Conservation (phyloP, 2,329 filamentous ascomycete genomes). For the Pezizomycotina sp. region DNA sequence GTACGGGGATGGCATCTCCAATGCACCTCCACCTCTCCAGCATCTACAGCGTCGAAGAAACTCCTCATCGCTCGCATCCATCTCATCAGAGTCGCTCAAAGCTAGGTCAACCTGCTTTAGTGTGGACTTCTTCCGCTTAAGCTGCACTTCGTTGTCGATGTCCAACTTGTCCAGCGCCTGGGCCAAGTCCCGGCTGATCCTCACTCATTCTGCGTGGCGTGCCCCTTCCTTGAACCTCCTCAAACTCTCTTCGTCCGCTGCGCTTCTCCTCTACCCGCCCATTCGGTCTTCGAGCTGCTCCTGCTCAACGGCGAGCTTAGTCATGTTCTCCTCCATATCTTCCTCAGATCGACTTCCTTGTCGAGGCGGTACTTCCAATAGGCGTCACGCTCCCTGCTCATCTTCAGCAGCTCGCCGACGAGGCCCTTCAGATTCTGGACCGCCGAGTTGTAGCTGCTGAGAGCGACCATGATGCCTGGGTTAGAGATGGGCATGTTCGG, state of each 20-base stretch:
- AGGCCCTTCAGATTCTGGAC: conserved; percentile 74
- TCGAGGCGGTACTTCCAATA: conserved; percentile 95
- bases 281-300: conserved; percentile 77
- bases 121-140: conserved; percentile 25
- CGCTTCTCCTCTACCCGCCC: conserved; percentile 78
- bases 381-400: conserved; percentile 81
- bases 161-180: conserved; percentile 22
- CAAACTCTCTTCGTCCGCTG: conserved; percentile 72
- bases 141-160: conserved; percentile 22
- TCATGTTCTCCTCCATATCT: conserved; percentile 99
- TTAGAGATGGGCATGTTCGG: conserved; percentile 61
- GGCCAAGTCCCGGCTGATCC: conserved; percentile 29
- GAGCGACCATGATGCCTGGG: conserved; percentile 55
- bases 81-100: conserved; percentile 40
- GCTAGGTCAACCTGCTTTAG: conserved; percentile 14
- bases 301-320: conserved; percentile 84
- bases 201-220: conserved; percentile 29
- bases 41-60: conserved; percentile 96
- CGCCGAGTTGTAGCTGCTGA: conserved; percentile 74
- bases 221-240: conserved; percentile 57
- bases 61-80: conserved; percentile 70
- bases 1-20: conserved; percentile 37
- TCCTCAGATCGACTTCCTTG: conserved; percentile 74
- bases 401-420: conserved; percentile 72
- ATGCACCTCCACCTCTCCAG: conserved; percentile 70